A percentile compares a stretch with the other conserved stretches of the same genome.
phyloP scores from a whole-genome alignment of 768 basidiomycete genomes.

The Peribolospora baueri region DNA sequence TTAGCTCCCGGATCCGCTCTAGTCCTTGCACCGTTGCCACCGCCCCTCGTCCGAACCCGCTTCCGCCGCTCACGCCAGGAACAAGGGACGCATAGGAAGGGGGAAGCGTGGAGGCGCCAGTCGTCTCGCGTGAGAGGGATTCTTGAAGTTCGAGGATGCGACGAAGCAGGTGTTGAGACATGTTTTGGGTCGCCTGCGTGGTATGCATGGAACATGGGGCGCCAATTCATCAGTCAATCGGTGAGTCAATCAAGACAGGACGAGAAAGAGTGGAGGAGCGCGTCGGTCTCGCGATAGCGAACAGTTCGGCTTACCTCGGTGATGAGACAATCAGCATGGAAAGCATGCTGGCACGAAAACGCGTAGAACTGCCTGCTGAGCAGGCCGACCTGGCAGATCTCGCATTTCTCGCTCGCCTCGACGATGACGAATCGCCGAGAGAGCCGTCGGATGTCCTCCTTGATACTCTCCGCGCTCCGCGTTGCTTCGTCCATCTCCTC shows the following conservation, averaged over 20 bases:
- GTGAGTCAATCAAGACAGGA: slow-evolving; percentile 2
- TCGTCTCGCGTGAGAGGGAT: slow-evolving; percentile 37
- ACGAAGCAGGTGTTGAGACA: slow-evolving; percentile 56
- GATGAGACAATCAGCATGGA: slow-evolving; percentile 94
- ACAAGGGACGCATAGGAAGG: not conserved
- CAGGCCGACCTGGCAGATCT: slow-evolving; percentile 47
- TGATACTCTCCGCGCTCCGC: slow-evolving; percentile 71
- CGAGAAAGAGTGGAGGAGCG: not conserved
- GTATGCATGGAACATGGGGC: not conserved
- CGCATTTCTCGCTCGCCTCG: slow-evolving; percentile 64
- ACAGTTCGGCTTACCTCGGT: slow-evolving; percentile 40
- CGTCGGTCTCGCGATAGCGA: not conserved
- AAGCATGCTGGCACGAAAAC: slow-evolving; percentile 91
- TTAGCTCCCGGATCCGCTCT: slow-evolving; percentile 69
- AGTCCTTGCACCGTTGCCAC: slow-evolving; percentile 13
- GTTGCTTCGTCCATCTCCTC: slow-evolving; percentile 93
- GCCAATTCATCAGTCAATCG: not conserved
- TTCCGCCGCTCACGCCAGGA: not conserved
- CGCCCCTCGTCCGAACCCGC: slow-evolving; percentile 1
- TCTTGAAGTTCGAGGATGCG: slow-evolving; percentile 66
- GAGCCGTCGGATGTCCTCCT: slow-evolving; percentile 62
- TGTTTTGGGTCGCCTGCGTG: slow-evolving; percentile 64
- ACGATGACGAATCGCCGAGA: slow-evolving; percentile 79
- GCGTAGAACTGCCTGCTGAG: slow-evolving; percentile 87
- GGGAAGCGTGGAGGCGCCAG: not conserved